A percentile compares a stretch with the other conserved stretches of the same genome.
phyloP scores from a whole-genome alignment of 352 stramenopile species.

The Globisporangium mamillatum region DNA sequence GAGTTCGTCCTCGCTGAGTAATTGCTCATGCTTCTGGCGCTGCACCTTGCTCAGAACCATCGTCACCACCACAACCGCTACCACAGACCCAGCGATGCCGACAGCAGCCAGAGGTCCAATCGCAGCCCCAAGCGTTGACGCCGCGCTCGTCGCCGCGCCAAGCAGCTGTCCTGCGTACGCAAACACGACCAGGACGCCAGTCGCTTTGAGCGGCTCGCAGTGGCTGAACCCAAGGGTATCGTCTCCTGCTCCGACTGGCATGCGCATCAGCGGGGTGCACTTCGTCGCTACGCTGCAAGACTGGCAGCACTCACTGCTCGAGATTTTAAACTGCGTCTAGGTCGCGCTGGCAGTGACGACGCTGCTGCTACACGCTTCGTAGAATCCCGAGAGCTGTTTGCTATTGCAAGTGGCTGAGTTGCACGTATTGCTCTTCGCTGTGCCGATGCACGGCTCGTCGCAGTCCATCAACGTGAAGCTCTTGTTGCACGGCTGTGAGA shows the following conservation, averaged over 20 bases:
- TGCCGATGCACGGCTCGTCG: conserved; percentile 21
- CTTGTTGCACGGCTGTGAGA: conserved; percentile 15
- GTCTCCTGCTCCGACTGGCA: background rate
- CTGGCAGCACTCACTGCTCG: conserved; percentile 12
- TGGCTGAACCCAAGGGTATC: background rate
- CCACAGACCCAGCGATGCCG: background rate
- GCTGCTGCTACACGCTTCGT: conserved; percentile 6
- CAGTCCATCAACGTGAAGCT: conserved; percentile 25
- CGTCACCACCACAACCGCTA: background rate
- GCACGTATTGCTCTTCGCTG: conserved; percentile 7
- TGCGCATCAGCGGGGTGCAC: conserved; percentile 2
- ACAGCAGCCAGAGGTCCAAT: background rate
- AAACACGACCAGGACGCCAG: background rate
- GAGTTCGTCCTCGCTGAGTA: background rate
- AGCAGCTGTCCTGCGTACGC: background rate
- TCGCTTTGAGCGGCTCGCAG: conserved; percentile 6
- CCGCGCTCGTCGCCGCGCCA: background rate
- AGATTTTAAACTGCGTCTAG: conserved; percentile 4
- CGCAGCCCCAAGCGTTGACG: background rate
- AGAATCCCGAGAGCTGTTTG: background rate
- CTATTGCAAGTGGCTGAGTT: background rate
- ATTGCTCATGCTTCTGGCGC: background rate
- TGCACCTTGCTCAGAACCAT: background rate
- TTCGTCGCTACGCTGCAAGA: background rate
- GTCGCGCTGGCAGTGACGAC: conserved; percentile 3